Conservation (phyloP, 1,284 basidiomycete genomes). For the Sporisorium graminicola region DNA sequence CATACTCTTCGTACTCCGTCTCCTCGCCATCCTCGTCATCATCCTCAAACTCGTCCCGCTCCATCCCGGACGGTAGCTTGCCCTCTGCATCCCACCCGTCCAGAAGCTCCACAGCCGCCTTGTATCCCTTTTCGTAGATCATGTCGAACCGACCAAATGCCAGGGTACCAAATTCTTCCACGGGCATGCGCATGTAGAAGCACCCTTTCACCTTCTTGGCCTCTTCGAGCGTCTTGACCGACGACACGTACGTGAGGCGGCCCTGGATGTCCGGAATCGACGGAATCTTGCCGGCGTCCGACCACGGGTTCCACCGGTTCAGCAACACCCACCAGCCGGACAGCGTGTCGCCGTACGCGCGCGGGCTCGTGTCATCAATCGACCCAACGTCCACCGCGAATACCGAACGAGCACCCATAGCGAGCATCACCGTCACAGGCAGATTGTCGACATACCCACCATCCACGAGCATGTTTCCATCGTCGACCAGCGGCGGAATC, state of each 20-base stretch:
- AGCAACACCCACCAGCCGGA: conserved; percentile 97
- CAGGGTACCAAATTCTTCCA: conserved; percentile 71
- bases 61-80: conserved; percentile 79
- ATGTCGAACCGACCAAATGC: conserved; percentile 71
- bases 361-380: conserved; percentile 93
- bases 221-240: conserved; percentile 92
- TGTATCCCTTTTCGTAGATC: conserved; percentile 85
- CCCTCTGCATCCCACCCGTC: conserved; percentile 85
- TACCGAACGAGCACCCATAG: conserved; percentile 90
- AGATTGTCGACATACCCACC: conserved; percentile 59
- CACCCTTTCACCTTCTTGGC: conserved; percentile 89
- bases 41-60: conserved; percentile 64
- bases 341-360: conserved; percentile 93
- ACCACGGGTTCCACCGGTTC: conserved; percentile 78
- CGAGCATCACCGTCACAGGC: conserved; percentile 89
- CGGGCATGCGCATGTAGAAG: conserved; percentile 94
- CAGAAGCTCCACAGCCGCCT: conserved; percentile 80
- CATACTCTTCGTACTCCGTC: conserved; percentile 16
- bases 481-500: conserved; percentile 92
- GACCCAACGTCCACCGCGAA: conserved; percentile 96
- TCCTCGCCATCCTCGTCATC: conserved; percentile 15
- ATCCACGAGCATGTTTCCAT: conserved; percentile 77
- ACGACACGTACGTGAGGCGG: conserved; percentile 94
- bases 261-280: conserved; percentile 97
- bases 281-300: conserved; percentile 82